These are phyloP conservation scores for Rhodosporidiobolus odoratus DNA, from an alignment of 768 basidiomycete genomes.

Conservation along the genomic window DNA sequence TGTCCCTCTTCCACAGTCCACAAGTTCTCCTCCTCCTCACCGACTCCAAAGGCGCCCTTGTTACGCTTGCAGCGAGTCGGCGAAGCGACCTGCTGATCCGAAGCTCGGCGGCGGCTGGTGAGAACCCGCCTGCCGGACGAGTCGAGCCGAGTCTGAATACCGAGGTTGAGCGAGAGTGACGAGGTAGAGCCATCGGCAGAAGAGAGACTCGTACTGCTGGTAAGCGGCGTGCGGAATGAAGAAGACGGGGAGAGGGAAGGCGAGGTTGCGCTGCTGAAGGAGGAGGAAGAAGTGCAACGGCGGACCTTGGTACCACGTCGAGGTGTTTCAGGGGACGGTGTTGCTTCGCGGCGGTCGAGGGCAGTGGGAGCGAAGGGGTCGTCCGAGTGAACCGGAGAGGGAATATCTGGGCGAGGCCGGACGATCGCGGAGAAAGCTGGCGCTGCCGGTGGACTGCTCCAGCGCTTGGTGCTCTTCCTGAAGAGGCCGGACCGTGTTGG, in stretches of 20 bases:
- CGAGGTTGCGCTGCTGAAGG: background rate
- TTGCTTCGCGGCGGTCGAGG: background rate
- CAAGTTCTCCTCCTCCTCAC: background rate
- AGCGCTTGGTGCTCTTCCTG: background rate
- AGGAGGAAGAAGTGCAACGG: background rate
- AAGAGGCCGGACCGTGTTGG: background rate
- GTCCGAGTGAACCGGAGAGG: background rate
- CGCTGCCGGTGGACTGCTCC: background rate
- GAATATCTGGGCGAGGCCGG: background rate
- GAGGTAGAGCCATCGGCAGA: background rate
- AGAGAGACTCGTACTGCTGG: background rate
- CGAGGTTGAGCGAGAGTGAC: background rate
- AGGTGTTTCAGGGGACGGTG: background rate
- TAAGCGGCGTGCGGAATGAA: background rate
- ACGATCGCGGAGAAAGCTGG: background rate
- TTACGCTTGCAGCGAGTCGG: background rate
- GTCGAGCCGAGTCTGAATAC: constrained; percentile 8
- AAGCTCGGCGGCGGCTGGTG: background rate
- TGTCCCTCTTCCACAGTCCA: background rate
- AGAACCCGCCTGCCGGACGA: constrained; percentile 1
- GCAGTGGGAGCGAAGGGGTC: no score
- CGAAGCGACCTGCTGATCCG: background rate
- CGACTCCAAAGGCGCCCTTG: background rate
- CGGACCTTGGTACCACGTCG: background rate
- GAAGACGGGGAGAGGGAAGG: background rate